Conservation (phyloP, 176 grass and related monocot species). For the Themeda triandra region DNA sequence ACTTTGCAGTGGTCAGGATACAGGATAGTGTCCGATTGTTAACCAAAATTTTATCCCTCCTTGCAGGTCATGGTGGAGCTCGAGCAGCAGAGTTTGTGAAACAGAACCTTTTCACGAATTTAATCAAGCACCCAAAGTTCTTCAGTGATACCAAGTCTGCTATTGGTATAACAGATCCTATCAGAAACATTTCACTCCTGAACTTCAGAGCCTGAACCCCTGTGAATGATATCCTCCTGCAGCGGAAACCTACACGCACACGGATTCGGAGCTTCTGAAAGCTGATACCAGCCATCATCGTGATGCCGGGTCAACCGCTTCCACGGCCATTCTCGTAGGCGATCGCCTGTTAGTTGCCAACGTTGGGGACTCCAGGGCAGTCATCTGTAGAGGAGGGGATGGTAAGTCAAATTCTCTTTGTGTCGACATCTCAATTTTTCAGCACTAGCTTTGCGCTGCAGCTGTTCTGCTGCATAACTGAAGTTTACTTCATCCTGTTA, state of each 20-base stretch:
- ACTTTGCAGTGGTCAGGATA: too few species aligned
- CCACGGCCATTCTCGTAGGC: slow-evolving; percentile 77
- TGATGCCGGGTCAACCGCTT: slow-evolving; percentile 86
- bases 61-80: slow-evolving; percentile 80
- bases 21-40: not conserved
- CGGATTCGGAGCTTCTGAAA: slow-evolving; percentile 81
- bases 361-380: slow-evolving; percentile 83
- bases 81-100: slow-evolving; percentile 88
- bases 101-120: slow-evolving; percentile 78
- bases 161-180: slow-evolving; percentile 41
- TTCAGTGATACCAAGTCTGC: slow-evolving; percentile 79
- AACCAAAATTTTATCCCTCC: not conserved
- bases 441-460: too few species aligned
- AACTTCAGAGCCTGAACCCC: not conserved
- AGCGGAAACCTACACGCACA: slow-evolving; percentile 85
- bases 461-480: not conserved
- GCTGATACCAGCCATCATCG: slow-evolving; percentile 54
- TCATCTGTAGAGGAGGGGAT: slow-evolving; percentile 80
- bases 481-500: not conserved
- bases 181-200: not conserved
- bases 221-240: not conserved
- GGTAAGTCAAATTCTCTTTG: too few species aligned
- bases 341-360: slow-evolving; percentile 83
- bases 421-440: too few species aligned
- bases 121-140: slow-evolving; percentile 80